Base-by-base conservation (phyloP, 2,329 filamentous ascomycete species). In the Sclerotinia sclerotiorum region DNA sequence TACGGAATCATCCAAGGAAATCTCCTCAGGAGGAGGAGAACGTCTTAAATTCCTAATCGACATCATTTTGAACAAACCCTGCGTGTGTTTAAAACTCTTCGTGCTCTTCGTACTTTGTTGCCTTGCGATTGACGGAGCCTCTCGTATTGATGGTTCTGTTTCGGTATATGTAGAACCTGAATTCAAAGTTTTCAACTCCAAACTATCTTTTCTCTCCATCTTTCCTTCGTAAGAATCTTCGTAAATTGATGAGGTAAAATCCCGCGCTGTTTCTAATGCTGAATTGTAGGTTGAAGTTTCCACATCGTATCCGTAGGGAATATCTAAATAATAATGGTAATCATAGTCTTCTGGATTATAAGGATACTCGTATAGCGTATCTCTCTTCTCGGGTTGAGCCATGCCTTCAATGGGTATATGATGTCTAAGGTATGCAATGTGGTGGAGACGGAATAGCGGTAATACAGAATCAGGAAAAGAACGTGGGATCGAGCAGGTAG, bases 241-340 rank as follows among this genome's bases (percentile, higher is more conserved):
- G 46, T 52, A 67, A 19, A 61, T 52, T 10, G 46, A 44, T 11
- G 29, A 35, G 2, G 48, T 24, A 15, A 49, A 49, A 21, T 67
- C 44, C 10, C 39, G 32, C 2, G 27, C 21, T 7, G 65, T 61
- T 32, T 61, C 65, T 52, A n/a, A 21, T n/a, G 65, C 46, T 42
- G 55, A 61, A 19, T 27, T 46, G 27, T 52, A 67, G 11, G 65
- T 67, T 44, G 65, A 67, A 51, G 65, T 44, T 44, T 67, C 65
- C 11, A 51, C 46, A 29, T 67, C 55, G n/a, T 42, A 67, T 51
- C n/a, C 27, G 17, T 39, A 48, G 21, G 44, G 32, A 5, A 61
- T 48, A 15, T 67, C 65, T 49, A 67, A n/a, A 46, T 67, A 48
- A 52, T 61, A 61, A 61, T 61, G 55, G 56, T 61, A 67, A 54